Evolutionary conservation across 2,329 filamentous ascomycete genomes (phyloP), one percentile per base, ranked within the genome.

Genomic region (Hawksworthiomyces lignivorus): DNA sequence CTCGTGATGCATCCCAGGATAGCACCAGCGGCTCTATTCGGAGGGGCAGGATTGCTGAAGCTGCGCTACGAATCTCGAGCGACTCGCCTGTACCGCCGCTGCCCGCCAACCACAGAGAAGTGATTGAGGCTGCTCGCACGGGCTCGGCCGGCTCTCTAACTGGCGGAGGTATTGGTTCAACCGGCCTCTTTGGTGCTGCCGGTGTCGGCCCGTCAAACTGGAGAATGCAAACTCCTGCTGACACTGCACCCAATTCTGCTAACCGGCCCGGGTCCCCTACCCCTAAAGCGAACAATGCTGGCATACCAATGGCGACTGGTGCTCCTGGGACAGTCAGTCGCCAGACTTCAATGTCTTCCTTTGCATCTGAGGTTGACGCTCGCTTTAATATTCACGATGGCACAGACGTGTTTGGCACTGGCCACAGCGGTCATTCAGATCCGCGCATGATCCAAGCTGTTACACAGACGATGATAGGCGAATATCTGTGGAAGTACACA

Each of bases 401-500:
- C 38, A 69, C 75, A 58, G 45, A 49, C 27, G 47, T 46, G 3
- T 51, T 48, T 31, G 50, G 65, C 67, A 63, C 67, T 35, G 82
- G 81, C 12, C 75, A 92, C 46, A 77, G 79, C 9, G 70, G 80
- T 17, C 76, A 77, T 49, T 94, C 88, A 5, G 92, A 98, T 64
- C 90, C 90, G 48, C 85, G 90, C 54, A 96, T 98, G 88, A 97
- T 98, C 52, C 88, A 96, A 66, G 92, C 92, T 36, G 96, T 98
- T 51, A 98, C 92, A 3, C 90, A 98, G 63, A 97, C 92, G 15
- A 98, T 98, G 92, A 97, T 98, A 57, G 92, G 92, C 43, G 92
- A 98, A 61, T 97, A 90, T 61, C 72, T 98, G 30, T 98, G 92
- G 92, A 98, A 98, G 62, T 98, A 98, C 64, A 98, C 92, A 0